Conservation (phyloP, 2,329 filamentous ascomycete genomes). For the Epicoccum sorghinum region DNA sequence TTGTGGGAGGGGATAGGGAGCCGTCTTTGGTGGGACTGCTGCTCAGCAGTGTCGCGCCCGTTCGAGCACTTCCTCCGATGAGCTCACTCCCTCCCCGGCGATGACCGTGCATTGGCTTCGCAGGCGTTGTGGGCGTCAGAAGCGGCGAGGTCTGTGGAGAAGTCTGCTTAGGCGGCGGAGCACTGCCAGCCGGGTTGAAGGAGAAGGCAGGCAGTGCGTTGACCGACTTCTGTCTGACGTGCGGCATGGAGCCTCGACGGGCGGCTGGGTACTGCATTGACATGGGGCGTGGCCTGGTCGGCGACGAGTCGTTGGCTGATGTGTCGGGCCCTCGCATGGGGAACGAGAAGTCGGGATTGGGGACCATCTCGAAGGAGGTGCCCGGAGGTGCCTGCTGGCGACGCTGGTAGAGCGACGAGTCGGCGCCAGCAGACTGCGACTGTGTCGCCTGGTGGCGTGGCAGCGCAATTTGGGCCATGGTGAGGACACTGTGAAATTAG, state of each 20-base stretch:
- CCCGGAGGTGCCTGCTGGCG: slow-evolving; percentile 40
- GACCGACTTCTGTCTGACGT: slow-evolving; percentile 49
- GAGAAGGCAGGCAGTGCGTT: slow-evolving; percentile 55
- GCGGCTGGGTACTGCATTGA: slow-evolving; percentile 46
- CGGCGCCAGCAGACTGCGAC: slow-evolving; percentile 41
- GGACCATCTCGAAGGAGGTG: slow-evolving; percentile 50
- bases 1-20: slow-evolving; percentile 61
- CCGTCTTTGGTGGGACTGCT: slow-evolving; percentile 73
- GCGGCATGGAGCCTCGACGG: slow-evolving; percentile 42
- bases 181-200: slow-evolving; percentile 54
- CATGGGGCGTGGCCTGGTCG: slow-evolving; percentile 45
- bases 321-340: slow-evolving; percentile 48
- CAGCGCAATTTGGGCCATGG: slow-evolving; percentile 47
- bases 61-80: slow-evolving; percentile 71
- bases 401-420: slow-evolving; percentile 48
- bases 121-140: slow-evolving; percentile 52
- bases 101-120: slow-evolving; percentile 65
- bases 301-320: slow-evolving; percentile 35
- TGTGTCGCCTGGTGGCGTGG: slow-evolving; percentile 50
- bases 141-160: slow-evolving; percentile 49
- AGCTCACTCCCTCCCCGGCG: slow-evolving; percentile 85
- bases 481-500: slow-evolving; percentile 32
- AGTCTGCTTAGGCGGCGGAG: slow-evolving; percentile 35
- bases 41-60: slow-evolving; percentile 64
- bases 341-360: slow-evolving; percentile 58